These are phyloP conservation scores for Immersiella caudata DNA, from an alignment of 495 filamentous ascomycete species.

Conservation along the genomic window DNA sequence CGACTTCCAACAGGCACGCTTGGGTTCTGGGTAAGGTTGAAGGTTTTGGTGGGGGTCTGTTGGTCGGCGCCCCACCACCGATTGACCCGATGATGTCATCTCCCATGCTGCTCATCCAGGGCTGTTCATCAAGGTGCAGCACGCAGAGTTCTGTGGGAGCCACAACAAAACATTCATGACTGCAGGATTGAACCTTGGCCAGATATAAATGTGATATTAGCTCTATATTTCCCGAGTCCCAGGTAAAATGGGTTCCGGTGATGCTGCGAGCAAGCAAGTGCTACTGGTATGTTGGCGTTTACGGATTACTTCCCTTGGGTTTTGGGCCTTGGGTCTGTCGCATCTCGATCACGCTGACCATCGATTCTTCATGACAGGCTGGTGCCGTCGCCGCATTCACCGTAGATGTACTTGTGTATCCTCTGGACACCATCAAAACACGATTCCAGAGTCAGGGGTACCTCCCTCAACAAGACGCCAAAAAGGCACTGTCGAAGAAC, in stretches of 20 bases:
- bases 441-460: conserved; percentile 77
- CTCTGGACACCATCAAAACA: conserved; percentile 84
- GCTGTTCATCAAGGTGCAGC: not conserved
- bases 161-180: too few relatives aligned
- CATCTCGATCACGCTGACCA: not conserved
- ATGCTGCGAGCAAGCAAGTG: conserved; percentile 6
- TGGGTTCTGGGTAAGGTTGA: too few relatives aligned
- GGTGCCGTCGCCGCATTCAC: conserved; percentile 80
- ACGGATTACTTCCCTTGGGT: too few relatives aligned
- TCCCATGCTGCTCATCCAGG: too few relatives aligned
- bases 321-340: too few relatives aligned
- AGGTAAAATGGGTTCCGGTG: not conserved
- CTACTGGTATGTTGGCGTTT: conserved; percentile 12
- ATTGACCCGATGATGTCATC: not conserved
- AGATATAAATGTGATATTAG: too few relatives aligned
- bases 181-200: too few relatives aligned
- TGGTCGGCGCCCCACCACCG: not conserved
- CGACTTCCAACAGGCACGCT: too few relatives aligned
- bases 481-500: conserved; percentile 51
- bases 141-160: too few relatives aligned
- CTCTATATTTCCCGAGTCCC: not conserved
- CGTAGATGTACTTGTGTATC: conserved; percentile 80
- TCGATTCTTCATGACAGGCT: conserved; percentile 56
- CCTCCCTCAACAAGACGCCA: conserved; percentile 56
- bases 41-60: too few relatives aligned